phyloP scores from a whole-genome alignment of 352 stramenopile species.

The Globisporangium paddicum region DNA sequence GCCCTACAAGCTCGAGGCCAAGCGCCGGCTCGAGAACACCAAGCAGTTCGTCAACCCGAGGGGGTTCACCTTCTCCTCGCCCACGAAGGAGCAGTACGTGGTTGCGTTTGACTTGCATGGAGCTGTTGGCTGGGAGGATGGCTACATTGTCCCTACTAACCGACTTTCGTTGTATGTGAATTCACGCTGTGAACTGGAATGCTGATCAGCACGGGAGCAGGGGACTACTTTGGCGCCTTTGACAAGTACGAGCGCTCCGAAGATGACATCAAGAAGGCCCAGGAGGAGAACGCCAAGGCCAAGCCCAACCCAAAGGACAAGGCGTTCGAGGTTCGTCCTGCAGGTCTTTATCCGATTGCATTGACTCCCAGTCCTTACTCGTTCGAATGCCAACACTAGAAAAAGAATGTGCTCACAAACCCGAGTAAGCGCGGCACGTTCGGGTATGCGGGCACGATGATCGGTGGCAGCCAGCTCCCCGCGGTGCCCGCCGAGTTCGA shows the following conservation, averaged over 20 bases:
- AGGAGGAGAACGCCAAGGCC: conserved; percentile 32
- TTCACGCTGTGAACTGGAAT: no score
- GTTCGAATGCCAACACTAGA: no score
- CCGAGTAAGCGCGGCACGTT: conserved; percentile 62
- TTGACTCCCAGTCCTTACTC: no score
- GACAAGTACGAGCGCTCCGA: conserved; percentile 57
- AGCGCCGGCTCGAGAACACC: conserved; percentile 65
- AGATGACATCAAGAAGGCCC: conserved; percentile 47
- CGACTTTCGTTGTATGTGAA: no score
- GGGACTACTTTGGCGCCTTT: conserved; percentile 75
- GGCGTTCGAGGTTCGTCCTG: no score
- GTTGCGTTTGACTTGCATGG: no score
- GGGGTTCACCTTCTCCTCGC: conserved; percentile 60
- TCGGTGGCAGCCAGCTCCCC: conserved; percentile 35
- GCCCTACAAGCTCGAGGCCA: conserved; percentile 65
- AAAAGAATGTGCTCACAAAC: conserved; percentile 66
- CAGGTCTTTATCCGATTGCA: no score
- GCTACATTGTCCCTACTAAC: not conserved
- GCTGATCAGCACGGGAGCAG: conserved; percentile 46
- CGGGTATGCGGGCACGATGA: conserved; percentile 66
- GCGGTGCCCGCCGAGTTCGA: conserved; percentile 59
- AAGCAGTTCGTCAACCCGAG: conserved; percentile 64
- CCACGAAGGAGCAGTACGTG: conserved; percentile 51
- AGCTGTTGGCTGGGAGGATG: not conserved
- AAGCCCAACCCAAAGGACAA: conserved; percentile 55